Evolutionary conservation across 129 eudicot species (phyloP), one percentile per base, ranked within the genome.

Genomic region (Rutidosis leptorrhynchoides): DNA sequence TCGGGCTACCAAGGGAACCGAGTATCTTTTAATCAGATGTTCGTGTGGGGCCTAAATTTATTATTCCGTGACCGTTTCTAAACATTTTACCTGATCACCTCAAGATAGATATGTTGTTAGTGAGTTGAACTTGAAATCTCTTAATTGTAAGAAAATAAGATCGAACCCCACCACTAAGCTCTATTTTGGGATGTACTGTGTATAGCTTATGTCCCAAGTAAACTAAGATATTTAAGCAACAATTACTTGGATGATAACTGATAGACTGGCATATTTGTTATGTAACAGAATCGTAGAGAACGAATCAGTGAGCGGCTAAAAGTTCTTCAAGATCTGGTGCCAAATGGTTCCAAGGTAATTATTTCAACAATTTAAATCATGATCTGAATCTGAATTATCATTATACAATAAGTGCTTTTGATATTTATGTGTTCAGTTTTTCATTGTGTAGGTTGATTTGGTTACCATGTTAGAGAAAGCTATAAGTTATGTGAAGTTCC

Each of bases 381-480:
- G 40, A 26, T 57, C 29, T 12, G 19, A 22, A 26, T 57, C 29
- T 12, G 19, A 22, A 22, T 46, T 45, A 12, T 24, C 12, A 59
- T n/a, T 51, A 71, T 61, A 6, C 7, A 19, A 69, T 42, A 6
- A 16, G 22, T n/a, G 14, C 20, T 54, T 24, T 12, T n/a, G 3
- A 55, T 20, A 22, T 51, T 68, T 42, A 58, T 62, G 27, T 11
- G 8, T n/a, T 14, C 35, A 33, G 28, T 30, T 23, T 45, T 37
- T 26, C 8, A 35, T 72, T 69, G 15, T 14, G 5, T 79, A 93
- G 98, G 98, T 93, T 86, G 98, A 93, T 89, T 74, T 93, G 83
- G 98, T 93, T 12, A 93, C 98, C 46, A 93, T 93, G 98, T 53
- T 93, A 68, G 98, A 93, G 79, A 93, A 93, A 76, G 98, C 96